phyloP scores from a whole-genome alignment of 1,284 basidiomycete genomes.

The Ceratobasidium sp. region DNA sequence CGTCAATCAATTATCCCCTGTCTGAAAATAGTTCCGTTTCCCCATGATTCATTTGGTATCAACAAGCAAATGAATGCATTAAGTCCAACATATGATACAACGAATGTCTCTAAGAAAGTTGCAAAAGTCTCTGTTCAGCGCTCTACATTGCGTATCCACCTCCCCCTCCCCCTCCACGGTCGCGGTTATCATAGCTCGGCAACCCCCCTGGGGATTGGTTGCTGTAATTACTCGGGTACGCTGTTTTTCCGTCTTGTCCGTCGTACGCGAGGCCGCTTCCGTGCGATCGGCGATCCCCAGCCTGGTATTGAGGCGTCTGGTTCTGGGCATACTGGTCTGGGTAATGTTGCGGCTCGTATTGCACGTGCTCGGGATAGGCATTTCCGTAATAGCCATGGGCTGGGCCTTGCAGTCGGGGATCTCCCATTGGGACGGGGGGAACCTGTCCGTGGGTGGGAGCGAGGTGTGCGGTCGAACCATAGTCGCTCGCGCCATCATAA shows the following conservation, averaged over 20 bases:
- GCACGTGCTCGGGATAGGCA: background rate
- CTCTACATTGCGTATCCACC: slow-evolving; percentile 26
- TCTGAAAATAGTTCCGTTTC: slow-evolving; percentile 3
- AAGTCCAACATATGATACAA: slow-evolving; percentile 23
- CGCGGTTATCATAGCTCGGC: slow-evolving; percentile 26
- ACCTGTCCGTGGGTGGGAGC: slow-evolving; percentile 16
- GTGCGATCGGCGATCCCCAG: slow-evolving; percentile 32
- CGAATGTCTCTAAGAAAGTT: slow-evolving; percentile 8
- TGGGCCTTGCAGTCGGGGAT: slow-evolving; percentile 25
- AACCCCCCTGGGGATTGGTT: background rate
- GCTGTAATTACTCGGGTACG: slow-evolving; percentile 7
- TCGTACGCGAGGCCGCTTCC: slow-evolving; percentile 32
- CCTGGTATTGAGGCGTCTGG: slow-evolving; percentile 19
- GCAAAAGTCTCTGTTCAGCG: background rate
- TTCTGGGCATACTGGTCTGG: slow-evolving; percentile 14
- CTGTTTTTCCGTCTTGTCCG: slow-evolving; percentile 1
- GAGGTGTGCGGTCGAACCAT: slow-evolving; percentile 33
- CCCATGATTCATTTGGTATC: background rate
- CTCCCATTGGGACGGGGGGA: slow-evolving; percentile 22
- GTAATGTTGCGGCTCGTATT: slow-evolving; percentile 1
- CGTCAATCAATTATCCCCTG: slow-evolving; percentile 26
- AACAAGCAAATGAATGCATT: slow-evolving; percentile 22
- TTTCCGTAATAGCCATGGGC: slow-evolving; percentile 12
- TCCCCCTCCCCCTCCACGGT: slow-evolving; percentile 14
- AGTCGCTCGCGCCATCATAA: slow-evolving; percentile 32